Conservation (phyloP, 1,284 basidiomycete species). For the Anthracocystis setariae region DNA sequence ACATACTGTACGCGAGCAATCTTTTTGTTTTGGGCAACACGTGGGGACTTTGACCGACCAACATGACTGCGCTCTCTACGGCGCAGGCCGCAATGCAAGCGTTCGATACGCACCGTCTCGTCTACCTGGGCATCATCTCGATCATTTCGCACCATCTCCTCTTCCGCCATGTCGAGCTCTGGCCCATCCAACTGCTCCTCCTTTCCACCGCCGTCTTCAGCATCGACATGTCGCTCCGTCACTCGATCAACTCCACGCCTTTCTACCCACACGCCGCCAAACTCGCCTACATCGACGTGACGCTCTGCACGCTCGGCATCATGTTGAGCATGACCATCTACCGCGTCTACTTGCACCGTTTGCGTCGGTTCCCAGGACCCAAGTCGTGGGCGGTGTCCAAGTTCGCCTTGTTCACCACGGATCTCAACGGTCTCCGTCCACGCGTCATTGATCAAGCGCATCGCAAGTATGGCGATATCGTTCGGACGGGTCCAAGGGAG, state of each 20-base stretch:
- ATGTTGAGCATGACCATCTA: slow-evolving; percentile 34
- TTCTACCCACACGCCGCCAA: slow-evolving; percentile 8
- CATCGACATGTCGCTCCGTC: slow-evolving; percentile 11
- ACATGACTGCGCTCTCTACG: background rate
- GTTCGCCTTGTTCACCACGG: slow-evolving; percentile 26
- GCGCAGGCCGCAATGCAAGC: slow-evolving; percentile 5
- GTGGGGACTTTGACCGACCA: too few relatives aligned
- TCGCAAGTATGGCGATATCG: slow-evolving; percentile 35
- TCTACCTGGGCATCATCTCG: slow-evolving; percentile 5
- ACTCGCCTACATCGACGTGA: slow-evolving; percentile 7
- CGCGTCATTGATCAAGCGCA: slow-evolving; percentile 25
- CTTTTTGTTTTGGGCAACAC: too few relatives aligned
- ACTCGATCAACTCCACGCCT: background rate
- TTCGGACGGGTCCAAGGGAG: slow-evolving; percentile 43
- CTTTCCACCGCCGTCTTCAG: slow-evolving; percentile 10
- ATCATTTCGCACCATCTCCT: slow-evolving; percentile 17
- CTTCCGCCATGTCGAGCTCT: slow-evolving; percentile 22
- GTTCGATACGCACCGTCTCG: slow-evolving; percentile 13
- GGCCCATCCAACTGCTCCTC: slow-evolving; percentile 16
- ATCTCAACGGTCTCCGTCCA: slow-evolving; percentile 25
- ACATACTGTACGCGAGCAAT: too few relatives aligned
- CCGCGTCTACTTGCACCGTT: slow-evolving; percentile 39
- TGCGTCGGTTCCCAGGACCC: slow-evolving; percentile 37
- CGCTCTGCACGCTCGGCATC: slow-evolving; percentile 5
- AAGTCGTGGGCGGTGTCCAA: slow-evolving; percentile 27